Percentiles rank a stretch among this genome's conserved stretches.
These are phyloP conservation scores for Mycosphaerella arachidis DNA, from an alignment of 2,329 filamentous ascomycete species.

Conservation along the genomic window DNA sequence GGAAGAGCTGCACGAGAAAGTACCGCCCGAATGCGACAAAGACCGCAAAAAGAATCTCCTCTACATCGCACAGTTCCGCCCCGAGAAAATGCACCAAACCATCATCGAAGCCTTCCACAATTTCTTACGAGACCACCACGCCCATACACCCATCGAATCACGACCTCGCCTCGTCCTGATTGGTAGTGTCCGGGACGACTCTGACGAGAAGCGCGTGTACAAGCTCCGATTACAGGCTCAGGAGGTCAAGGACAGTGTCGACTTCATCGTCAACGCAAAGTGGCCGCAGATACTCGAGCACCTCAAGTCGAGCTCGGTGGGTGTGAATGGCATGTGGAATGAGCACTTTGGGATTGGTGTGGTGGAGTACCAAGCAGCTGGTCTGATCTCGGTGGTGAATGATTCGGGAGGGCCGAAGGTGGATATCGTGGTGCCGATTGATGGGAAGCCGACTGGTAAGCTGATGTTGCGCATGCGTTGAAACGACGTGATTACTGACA, in stretches of 20 bases:
- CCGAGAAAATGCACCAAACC: constrained; percentile 91
- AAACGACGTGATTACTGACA: constrained; percentile 8
- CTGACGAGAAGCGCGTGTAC: constrained; percentile 79
- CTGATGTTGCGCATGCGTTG: not conserved
- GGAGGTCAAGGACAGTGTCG: constrained; percentile 73
- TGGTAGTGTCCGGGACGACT: constrained; percentile 83
- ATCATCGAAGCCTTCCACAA: constrained; percentile 79
- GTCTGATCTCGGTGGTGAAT: constrained; percentile 88
- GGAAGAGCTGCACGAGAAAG: constrained; percentile 68
- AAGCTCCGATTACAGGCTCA: constrained; percentile 81
- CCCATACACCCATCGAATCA: constrained; percentile 25
- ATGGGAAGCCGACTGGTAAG: constrained; percentile 72
- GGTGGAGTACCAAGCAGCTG: constrained; percentile 95
- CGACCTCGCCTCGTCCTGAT: constrained; percentile 72
- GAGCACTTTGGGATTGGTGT: constrained; percentile 98
- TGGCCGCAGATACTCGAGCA: constrained; percentile 84
- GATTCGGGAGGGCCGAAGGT: constrained; percentile 87
- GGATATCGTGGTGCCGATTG: constrained; percentile 81
- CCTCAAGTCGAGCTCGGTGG: constrained; percentile 71
- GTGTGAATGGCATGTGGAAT: constrained; percentile 99
- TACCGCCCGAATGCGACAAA: constrained; percentile 69
- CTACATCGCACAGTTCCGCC: constrained; percentile 95
- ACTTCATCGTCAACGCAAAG: constrained; percentile 83
- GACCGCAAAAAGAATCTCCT: constrained; percentile 68
- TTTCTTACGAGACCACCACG: constrained; percentile 59